phyloP scores from a whole-genome alignment of 176 grass and related monocot genomes.

The Musa schizocarpa region DNA sequence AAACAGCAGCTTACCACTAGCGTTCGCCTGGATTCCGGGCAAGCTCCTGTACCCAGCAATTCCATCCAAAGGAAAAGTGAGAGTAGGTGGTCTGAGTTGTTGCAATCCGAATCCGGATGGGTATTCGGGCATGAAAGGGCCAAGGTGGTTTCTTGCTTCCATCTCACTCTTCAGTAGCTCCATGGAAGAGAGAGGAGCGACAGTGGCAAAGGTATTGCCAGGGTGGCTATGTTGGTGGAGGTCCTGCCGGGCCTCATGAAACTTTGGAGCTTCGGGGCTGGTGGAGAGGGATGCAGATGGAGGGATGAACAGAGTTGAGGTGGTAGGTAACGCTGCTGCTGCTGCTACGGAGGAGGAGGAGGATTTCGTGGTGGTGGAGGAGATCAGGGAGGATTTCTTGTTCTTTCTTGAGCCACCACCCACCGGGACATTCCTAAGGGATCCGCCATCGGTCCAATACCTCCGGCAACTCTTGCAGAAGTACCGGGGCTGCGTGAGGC shows the following conservation, averaged over 20 bases:
- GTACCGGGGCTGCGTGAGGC: constrained; percentile 89
- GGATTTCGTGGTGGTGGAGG: constrained; percentile 1
- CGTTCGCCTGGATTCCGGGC: not conserved
- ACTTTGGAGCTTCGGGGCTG: not conserved
- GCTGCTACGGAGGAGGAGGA: constrained; percentile 23
- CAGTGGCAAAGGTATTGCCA: not conserved
- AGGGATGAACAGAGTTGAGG: not conserved
- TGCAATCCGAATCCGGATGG: not conserved
- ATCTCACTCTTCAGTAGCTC: constrained; percentile 10
- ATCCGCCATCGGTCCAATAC: constrained; percentile 95
- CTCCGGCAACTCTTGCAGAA: constrained; percentile 93
- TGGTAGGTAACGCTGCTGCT: not conserved
- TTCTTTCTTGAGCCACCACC: constrained; percentile 96
- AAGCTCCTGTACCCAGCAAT: not conserved
- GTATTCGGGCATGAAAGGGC: not conserved
- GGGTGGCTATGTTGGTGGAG: constrained; percentile 6
- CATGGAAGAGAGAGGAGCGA: constrained; percentile 4
- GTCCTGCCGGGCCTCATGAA: not conserved
- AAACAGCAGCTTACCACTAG: constrained; percentile 2
- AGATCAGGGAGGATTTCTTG: constrained; percentile 41
- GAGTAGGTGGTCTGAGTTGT: constrained; percentile 7
- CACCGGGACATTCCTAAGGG: constrained; percentile 85
- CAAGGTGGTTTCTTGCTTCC: not conserved
- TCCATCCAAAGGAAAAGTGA: constrained; percentile 6
- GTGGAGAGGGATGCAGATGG: not conserved